phyloP scores from a whole-genome alignment of 352 stramenopile species.

The Globisporangium nunn region DNA sequence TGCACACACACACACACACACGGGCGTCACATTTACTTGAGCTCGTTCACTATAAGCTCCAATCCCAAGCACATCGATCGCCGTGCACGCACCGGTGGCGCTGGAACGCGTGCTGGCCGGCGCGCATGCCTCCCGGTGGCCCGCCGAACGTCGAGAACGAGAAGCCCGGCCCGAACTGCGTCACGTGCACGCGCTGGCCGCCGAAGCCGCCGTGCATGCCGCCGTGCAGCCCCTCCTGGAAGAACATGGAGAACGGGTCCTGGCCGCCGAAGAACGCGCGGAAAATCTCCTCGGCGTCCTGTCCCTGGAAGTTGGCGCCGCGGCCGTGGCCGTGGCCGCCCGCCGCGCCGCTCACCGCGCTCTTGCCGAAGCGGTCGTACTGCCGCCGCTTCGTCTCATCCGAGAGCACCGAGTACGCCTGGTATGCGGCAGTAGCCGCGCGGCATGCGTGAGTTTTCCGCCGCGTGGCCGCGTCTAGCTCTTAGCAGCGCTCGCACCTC shows the following conservation, averaged over 20 bases:
- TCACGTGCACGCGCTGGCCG: conserved; percentile 63
- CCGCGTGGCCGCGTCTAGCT: no score
- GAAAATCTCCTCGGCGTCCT: conserved; percentile 80
- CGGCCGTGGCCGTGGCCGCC: conserved; percentile 17
- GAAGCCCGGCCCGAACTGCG: conserved; percentile 74
- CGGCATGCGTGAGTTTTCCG: no score
- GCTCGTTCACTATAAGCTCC: no score
- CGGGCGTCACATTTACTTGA: no score
- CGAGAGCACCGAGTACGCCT: conserved; percentile 89
- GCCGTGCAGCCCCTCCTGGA: conserved; percentile 60
- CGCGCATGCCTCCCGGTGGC: conserved; percentile 34
- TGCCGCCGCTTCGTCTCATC: conserved; percentile 83
- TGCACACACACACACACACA: not conserved
- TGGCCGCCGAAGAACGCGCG: conserved; percentile 76
- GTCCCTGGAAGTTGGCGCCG: conserved; percentile 54
- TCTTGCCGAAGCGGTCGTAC: conserved; percentile 91
- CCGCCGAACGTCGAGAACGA: conserved; percentile 69
- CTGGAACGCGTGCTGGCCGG: conserved; percentile 35
- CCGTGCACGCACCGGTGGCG: conserved; percentile 31
- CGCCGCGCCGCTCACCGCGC: conserved; percentile 34
- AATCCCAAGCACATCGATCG: no score
- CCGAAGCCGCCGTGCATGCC: conserved; percentile 40
- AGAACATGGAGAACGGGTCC: conserved; percentile 82
- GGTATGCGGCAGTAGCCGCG: not conserved
- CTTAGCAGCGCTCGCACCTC: conserved; percentile 28